phyloP scores from a whole-genome alignment of 768 basidiomycete species.

The Polyporus arcularius region DNA sequence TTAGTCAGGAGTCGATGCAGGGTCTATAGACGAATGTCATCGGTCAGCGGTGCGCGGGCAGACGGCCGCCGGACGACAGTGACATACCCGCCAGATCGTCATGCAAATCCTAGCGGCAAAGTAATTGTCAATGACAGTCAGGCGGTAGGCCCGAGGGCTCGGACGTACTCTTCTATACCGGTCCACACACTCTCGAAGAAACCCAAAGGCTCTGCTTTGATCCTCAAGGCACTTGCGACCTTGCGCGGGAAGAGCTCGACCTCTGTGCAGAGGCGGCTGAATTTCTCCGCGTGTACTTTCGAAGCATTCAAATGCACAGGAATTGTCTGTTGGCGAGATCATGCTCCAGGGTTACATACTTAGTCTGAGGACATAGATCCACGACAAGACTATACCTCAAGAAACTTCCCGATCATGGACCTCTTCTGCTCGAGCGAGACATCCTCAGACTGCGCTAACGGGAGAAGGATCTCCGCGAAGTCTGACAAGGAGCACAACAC shows the following conservation, averaged over 20 bases:
- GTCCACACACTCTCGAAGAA: constrained; percentile 26
- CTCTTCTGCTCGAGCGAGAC: constrained; percentile 24
- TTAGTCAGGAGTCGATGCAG: constrained; percentile 22
- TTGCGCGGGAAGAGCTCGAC: constrained; percentile 31
- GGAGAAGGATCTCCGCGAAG: constrained; percentile 28
- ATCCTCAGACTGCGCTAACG: constrained; percentile 23
- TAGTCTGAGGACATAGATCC: not conserved
- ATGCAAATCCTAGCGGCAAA: constrained; percentile 23
- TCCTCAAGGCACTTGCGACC: constrained; percentile 27
- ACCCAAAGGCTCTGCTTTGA: constrained; percentile 26
- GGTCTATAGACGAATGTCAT: constrained; percentile 13
- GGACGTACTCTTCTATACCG: constrained; percentile 28
- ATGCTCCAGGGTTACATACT: not conserved
- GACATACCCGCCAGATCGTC: constrained; percentile 27
- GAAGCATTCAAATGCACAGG: constrained; percentile 29
- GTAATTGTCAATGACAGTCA: not conserved
- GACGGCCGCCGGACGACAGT: not conserved
- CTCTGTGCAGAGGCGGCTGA: constrained; percentile 26
- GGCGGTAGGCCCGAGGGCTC: not conserved
- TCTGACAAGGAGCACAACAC: constrained; percentile 11
- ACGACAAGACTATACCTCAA: constrained; percentile 20
- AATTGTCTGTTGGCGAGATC: constrained; percentile 18
- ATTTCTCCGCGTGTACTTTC: constrained; percentile 18
- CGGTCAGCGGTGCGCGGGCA: not conserved
- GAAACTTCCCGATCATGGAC: constrained; percentile 31